Base-by-base conservation (phyloP, 2,329 filamentous ascomycete genomes). In the Diaporthe citriasiana region DNA sequence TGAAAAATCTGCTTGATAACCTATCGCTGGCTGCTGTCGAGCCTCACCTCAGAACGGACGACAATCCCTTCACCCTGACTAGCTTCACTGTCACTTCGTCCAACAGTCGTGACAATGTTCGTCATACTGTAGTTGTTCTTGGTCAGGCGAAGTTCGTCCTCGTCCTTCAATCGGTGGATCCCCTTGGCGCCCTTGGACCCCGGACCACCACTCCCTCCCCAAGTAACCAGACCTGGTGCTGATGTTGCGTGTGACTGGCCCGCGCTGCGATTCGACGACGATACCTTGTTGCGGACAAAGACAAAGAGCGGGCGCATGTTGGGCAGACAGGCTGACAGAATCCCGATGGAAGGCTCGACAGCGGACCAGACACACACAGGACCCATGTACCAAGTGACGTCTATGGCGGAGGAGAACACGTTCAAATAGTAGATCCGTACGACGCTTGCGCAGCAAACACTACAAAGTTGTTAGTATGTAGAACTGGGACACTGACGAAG, bases 371-470 rank as follows among this genome's bases (percentile, higher is more conserved):
- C 47, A 25, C 40, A 74, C 13, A 76, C 74, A 30, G 72, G 71
- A 1, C 74, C 74, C 75, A 76, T 76, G 13, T 56, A 55, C 69
- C 71, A 76, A 1, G 74, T 76, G 22, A 73, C 6, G 53, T 76
- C 72, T 22, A 55, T 25, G 35, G 69, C 51, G 2, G 66, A 47
- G 13, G 69, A 68, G 69, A 76, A 74, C 4, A 59, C 56, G 22
- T 59, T 59, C 35, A 59, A 27, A 19, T 59, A 59, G 38, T 59
- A 59, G 1, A 59, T 59, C 1, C 56, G 35, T 27, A 59, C 56
- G 2, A 59, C 35, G 56, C 56, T 59, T 15, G 56, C 56, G n/a
- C 56, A 59, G 35, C 56, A 59, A 6, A 59, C 35, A 40, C 35
- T 59, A 19, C 2, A 4, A 27, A 0, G 4, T 17, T 9, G 33